These are phyloP conservation scores for Colletotrichum simmondsii DNA, from an alignment of 2,329 filamentous ascomycete species.

Conservation along the genomic window DNA sequence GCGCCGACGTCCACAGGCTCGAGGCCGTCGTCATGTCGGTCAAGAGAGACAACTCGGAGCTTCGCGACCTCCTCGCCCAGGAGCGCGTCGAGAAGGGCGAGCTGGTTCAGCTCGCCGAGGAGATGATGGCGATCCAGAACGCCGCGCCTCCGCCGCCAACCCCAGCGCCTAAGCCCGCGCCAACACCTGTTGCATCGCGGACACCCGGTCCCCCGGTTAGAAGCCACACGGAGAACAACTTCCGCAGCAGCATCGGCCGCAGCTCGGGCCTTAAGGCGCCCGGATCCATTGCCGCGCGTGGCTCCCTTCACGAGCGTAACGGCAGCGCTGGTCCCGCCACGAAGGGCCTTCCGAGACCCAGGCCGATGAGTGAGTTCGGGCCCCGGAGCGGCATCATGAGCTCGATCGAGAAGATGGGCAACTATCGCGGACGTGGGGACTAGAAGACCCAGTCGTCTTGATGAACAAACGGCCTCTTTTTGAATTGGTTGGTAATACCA, in stretches of 20 bases:
- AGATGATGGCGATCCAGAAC: slow-evolving; percentile 80
- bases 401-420: slow-evolving; percentile 90
- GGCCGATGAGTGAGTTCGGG: slow-evolving; percentile 60
- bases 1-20: slow-evolving; percentile 80
- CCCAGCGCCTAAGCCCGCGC: slow-evolving; percentile 34
- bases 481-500: background rate
- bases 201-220: slow-evolving; percentile 35
- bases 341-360: slow-evolving; percentile 53
- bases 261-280: slow-evolving; percentile 72
- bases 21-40: slow-evolving; percentile 78
- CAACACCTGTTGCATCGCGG: slow-evolving; percentile 36
- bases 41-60: slow-evolving; percentile 74
- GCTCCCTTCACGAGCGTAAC: slow-evolving; percentile 59
- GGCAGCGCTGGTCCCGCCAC: slow-evolving; percentile 50
- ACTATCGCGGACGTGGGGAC: slow-evolving; percentile 58
- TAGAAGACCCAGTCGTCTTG: slow-evolving; percentile 1
- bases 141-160: slow-evolving; percentile 46
- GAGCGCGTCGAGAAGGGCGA: slow-evolving; percentile 88
- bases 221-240: slow-evolving; percentile 49
- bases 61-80: slow-evolving; percentile 74
- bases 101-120: slow-evolving; percentile 82
- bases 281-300: slow-evolving; percentile 58
- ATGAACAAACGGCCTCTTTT: background rate
- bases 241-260: slow-evolving; percentile 65
- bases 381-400: slow-evolving; percentile 80